These are phyloP conservation scores for Trypanosoma boissoni DNA, from an alignment of 208 protist genomes.

Conservation along the genomic window DNA sequence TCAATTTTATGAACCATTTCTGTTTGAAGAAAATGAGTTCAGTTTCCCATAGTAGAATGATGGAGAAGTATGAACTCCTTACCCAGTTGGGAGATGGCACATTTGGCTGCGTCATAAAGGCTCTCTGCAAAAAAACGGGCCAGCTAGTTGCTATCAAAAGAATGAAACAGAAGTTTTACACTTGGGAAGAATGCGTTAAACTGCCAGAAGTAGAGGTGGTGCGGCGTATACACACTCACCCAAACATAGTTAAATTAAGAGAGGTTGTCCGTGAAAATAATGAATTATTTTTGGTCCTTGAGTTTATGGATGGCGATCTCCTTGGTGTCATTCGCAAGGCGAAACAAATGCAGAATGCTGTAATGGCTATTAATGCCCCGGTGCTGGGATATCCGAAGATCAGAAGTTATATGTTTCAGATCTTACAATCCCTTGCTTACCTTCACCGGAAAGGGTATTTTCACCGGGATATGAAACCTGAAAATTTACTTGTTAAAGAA, in stretches of 20 bases:
- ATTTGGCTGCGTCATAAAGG: constrained; percentile 95
- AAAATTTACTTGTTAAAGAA: constrained; percentile 94
- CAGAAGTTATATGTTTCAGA: constrained; percentile 89
- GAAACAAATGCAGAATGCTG: constrained; percentile 54
- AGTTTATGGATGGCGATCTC: constrained; percentile 97
- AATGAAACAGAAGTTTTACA: constrained; percentile 98
- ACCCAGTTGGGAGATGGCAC: constrained; percentile 95
- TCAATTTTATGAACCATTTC: too few species aligned
- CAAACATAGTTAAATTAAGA: constrained; percentile 96
- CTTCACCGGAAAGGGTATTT: constrained; percentile 97
- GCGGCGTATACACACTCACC: constrained; percentile 93
- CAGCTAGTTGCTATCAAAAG: constrained; percentile 98
- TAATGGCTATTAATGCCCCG: constrained; percentile 24
- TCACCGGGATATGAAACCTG: constrained; percentile 97
- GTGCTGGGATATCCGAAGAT: constrained; percentile 85
- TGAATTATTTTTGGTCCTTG: constrained; percentile 97
- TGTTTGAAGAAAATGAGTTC: too few species aligned
- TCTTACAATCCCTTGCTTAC: constrained; percentile 93
- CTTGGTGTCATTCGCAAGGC: constrained; percentile 94
- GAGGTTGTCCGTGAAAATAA: constrained; percentile 97
- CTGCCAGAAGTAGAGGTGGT: constrained; percentile 94
- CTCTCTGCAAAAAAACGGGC: constrained; percentile 84
- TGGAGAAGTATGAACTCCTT: constrained; percentile 94
- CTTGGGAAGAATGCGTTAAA: constrained; percentile 96
- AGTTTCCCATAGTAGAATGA: constrained; percentile 32